Evolutionary conservation across 208 protist genomes (phyloP), one percentile per base, ranked within the genome.

Genomic region (Phytomonas francai): DNA sequence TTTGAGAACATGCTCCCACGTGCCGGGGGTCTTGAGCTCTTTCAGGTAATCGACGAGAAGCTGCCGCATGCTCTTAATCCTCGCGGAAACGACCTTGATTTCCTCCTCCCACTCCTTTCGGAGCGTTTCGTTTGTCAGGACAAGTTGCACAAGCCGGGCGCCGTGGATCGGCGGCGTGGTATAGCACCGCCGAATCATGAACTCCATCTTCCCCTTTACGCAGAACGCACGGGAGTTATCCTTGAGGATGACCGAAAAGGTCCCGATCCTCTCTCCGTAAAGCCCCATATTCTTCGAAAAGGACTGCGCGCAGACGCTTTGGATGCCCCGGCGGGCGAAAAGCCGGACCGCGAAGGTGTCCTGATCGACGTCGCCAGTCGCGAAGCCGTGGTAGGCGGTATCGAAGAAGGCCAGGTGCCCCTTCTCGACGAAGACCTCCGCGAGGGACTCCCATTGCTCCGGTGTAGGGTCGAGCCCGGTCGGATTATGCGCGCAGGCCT

Each of bases 241-340:
- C n/a, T 80, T 72, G n/a, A 71, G 56, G 39, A 83, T 72, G 14
- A 99, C 78, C 36, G 79, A 90, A 16, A 99, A 76, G 1, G 76
- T 74, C 28, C 98, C 98, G 9, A 97, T 80, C 51, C 98, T 85
- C 71, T 99, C 97, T 63, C 81, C 92, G 77, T 99, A 99, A 0
- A 99, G 78, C 54, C 98, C 98, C 77, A 99, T 96, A 80, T 99
- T 99, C 85, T 99, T 99, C 29, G 97, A 88, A 79, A 97, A 99
- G 9, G 96, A 98, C 86, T 99, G 97, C 30, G 85, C 77, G 12
- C 96, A 71, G 0, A 96, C 8, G 19, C 97, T 68, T 36, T 97
- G 72, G 31, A 98, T 67, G 22, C 97, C 97, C 27, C 77, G 39
- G 0, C 64, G 61, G 16, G 80, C 84, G 70, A 98, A 96, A 28